These are phyloP conservation scores for Globisporangium irregulare DNA, from an alignment of 352 stramenopile species.

Conservation along the genomic window DNA sequence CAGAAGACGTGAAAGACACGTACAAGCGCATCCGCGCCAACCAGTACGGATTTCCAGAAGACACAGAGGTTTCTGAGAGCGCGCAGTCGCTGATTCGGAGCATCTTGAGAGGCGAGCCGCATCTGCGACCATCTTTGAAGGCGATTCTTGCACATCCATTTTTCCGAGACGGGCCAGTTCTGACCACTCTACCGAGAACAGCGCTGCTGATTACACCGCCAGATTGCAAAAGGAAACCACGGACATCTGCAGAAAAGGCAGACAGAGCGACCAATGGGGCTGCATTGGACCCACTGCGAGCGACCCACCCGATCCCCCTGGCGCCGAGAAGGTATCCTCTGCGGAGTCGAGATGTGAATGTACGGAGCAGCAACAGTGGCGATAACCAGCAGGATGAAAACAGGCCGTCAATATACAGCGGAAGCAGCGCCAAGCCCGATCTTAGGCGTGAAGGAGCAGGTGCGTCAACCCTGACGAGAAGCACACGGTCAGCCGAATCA, in stretches of 20 bases:
- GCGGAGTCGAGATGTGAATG: constrained; percentile 33
- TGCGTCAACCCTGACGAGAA: background rate
- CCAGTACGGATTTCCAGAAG: constrained; percentile 93
- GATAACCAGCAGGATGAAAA: constrained; percentile 13
- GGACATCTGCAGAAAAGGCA: background rate
- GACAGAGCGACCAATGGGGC: background rate
- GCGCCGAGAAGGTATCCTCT: constrained; percentile 36
- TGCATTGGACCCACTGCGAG: constrained; percentile 17
- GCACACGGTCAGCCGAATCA: constrained; percentile 7
- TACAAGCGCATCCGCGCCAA: constrained; percentile 98
- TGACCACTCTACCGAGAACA: constrained; percentile 50
- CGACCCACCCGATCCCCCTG: constrained; percentile 20
- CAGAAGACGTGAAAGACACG: constrained; percentile 96
- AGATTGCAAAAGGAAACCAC: constrained; percentile 37
- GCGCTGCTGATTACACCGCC: constrained; percentile 73
- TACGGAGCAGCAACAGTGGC: constrained; percentile 6
- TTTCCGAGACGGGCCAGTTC: constrained; percentile 56
- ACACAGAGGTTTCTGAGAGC: constrained; percentile 80
- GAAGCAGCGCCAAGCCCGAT: constrained; percentile 4
- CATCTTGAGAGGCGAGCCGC: constrained; percentile 74
- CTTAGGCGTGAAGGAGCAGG: constrained; percentile 3
- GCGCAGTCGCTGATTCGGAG: constrained; percentile 72
- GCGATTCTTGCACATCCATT: constrained; percentile 81
- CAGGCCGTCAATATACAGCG: background rate
- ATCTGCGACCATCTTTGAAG: constrained; percentile 62